These are phyloP conservation scores for Ganoderma lucidum DNA, from an alignment of 1,284 basidiomycete genomes.

Conservation along the genomic window DNA sequence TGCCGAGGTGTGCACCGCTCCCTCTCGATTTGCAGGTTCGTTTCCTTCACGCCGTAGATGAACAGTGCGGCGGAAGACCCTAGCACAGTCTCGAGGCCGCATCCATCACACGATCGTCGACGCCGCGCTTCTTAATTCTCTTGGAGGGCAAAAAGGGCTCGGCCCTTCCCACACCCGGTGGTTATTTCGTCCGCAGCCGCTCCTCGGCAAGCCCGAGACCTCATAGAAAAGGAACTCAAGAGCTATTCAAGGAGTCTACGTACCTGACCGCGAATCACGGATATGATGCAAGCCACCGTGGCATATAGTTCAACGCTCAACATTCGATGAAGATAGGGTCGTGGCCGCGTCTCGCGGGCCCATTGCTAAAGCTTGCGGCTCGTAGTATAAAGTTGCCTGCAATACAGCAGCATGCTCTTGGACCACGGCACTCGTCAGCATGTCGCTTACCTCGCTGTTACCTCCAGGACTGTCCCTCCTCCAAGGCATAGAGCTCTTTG, in stretches of 20 bases:
- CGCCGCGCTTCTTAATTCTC: not conserved
- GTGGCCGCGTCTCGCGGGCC: not conserved
- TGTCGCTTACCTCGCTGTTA: not conserved
- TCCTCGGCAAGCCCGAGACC: not conserved
- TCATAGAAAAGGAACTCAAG: not conserved
- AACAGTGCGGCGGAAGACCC: not conserved
- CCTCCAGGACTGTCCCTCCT: slow-evolving; percentile 5
- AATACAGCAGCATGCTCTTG: not conserved
- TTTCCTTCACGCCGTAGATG: not conserved
- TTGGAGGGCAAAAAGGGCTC: not conserved
- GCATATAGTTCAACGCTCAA: not conserved
- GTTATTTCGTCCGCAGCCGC: not conserved
- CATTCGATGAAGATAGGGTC: not conserved
- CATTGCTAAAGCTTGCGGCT: not conserved
- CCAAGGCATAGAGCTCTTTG: not conserved
- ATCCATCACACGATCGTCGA: not conserved
- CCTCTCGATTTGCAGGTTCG: not conserved
- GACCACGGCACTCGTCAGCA: not conserved
- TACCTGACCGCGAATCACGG: slow-evolving; percentile 3
- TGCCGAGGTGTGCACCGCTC: not conserved
- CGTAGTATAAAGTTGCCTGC: not conserved
- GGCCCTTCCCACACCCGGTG: not conserved
- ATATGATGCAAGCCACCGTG: not conserved
- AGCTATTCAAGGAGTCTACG: not conserved
- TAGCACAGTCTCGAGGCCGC: not conserved